phyloP scores from a whole-genome alignment of 2,329 filamentous ascomycete genomes.

The Xylogone sp. region DNA sequence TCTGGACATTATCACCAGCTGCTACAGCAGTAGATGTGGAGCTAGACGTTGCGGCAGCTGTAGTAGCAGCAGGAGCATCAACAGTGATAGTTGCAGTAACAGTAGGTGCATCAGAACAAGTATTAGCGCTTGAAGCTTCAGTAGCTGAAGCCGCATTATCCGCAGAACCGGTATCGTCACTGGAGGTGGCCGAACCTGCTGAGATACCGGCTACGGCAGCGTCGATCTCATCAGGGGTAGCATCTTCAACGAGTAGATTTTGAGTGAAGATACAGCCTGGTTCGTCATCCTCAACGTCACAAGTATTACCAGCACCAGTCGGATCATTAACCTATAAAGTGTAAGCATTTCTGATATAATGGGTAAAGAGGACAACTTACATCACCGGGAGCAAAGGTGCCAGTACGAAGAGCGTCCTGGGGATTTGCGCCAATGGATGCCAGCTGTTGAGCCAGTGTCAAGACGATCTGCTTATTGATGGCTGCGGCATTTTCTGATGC shows the following conservation, averaged over 20 bases:
- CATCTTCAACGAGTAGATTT: slow-evolving; percentile 50
- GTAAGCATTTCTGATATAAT: slow-evolving; percentile 10
- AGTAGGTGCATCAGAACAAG: background rate
- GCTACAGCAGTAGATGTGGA: slow-evolving; percentile 3
- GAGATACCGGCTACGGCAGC: slow-evolving; percentile 39
- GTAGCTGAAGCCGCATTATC: slow-evolving; percentile 6
- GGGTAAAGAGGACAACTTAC: slow-evolving; percentile 33
- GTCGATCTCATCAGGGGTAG: slow-evolving; percentile 46
- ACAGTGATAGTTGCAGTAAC: slow-evolving; percentile 25
- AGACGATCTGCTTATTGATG: slow-evolving; percentile 57
- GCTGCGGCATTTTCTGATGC: slow-evolving; percentile 52
- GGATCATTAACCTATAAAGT: slow-evolving; percentile 27
- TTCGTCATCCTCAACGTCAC: slow-evolving; percentile 42
- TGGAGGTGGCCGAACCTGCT: slow-evolving; percentile 11
- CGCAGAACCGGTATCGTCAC: slow-evolving; percentile 12
- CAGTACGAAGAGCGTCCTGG: slow-evolving; percentile 52
- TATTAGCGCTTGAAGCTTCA: background rate
- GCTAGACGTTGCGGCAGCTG: slow-evolving; percentile 5
- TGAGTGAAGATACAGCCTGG: slow-evolving; percentile 52
- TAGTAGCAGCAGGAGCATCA: slow-evolving; percentile 25
- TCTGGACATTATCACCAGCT: slow-evolving; percentile 20
- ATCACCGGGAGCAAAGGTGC: slow-evolving; percentile 60
- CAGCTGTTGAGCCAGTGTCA: slow-evolving; percentile 57
- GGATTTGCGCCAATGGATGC: slow-evolving; percentile 59
- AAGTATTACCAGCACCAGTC: slow-evolving; percentile 47